Evolutionary conservation across 768 basidiomycete genomes (phyloP), one percentile per base, ranked within the genome.

Genomic region (Gelatoporia subvermispora): DNA sequence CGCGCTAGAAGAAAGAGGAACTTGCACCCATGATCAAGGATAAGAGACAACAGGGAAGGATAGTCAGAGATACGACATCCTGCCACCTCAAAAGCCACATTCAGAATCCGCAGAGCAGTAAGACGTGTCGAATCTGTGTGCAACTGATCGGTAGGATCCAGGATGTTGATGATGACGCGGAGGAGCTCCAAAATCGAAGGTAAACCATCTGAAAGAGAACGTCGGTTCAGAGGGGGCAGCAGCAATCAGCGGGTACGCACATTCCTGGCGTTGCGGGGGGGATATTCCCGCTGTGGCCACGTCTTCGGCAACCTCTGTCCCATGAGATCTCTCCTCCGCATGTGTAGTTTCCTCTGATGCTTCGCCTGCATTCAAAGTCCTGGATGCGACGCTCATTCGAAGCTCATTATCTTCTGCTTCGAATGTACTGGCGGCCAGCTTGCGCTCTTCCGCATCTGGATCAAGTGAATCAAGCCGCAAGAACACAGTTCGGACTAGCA

Each of bases 101-200:
- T 93, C 47, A 99, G 76, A 48, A 94, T 86, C 1, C 86, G 77
- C 20, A 99, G 78, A 0, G 94, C 90, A 47, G 88, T 85, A 8
- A 95, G 74, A 13, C 96, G 84, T 45, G 94, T 96, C 3, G 93
- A 92, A 64, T 98, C 96, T 3, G 96, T 97, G 63, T 98, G 95
- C 45, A 93, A 82, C 55, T 91, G 88, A 62, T 95, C 93, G 56
- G 81, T 88, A 17, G 96, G 96, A 65, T 98, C 93, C 42, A 99
- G 75, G 35, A 99, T 89, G 58, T 95, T 93, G 61, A 97, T 84
- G 47, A 99, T 79, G 28, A 98, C 96, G 2, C 94, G 85, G 31
- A 98, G 74, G 5, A 99, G 82, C 63, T 97, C 95, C 16, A 93
- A 71, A 36, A 96, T 84, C 11, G 96, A 93, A 3, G 93, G 91